Conservation (phyloP, 2,329 filamentous ascomycete species). For the Drechmeria coniospora region DNA sequence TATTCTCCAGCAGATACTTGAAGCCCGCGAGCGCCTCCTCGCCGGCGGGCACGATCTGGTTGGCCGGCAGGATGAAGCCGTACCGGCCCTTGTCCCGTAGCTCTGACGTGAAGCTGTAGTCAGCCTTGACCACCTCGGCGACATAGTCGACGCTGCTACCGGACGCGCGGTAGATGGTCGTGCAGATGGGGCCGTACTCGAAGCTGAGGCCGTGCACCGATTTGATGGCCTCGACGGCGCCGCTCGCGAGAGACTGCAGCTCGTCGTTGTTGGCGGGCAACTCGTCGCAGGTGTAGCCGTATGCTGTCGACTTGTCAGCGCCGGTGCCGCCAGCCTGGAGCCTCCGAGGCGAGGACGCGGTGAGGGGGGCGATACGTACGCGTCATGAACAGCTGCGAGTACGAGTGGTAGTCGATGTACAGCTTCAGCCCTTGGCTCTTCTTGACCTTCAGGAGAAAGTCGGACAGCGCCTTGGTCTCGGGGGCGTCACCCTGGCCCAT, state of each 20-base stretch:
- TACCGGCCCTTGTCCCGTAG: constrained; percentile 19
- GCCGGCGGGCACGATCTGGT: constrained; percentile 26
- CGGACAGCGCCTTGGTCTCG: constrained; percentile 33
- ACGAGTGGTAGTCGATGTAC: constrained; percentile 52
- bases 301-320: constrained; percentile 18
- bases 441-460: constrained; percentile 17
- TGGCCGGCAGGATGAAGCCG: constrained; percentile 27
- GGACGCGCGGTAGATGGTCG: constrained; percentile 43
- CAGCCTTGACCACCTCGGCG: constrained; percentile 24
- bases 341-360: neutral
- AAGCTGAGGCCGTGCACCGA: constrained; percentile 23
- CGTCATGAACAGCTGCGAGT: constrained; percentile 44
- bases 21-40: constrained; percentile 33
- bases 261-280: constrained; percentile 28
- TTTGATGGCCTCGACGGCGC: constrained; percentile 34
- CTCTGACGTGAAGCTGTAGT: constrained; percentile 25
- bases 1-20: constrained; percentile 38
- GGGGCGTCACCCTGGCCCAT: constrained; percentile 26
- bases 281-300: constrained; percentile 42
- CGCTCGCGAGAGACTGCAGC: constrained; percentile 31
- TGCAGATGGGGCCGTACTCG: constrained; percentile 37
- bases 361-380: constrained; percentile 35
- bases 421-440: constrained; percentile 35
- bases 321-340: neutral
- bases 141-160: constrained; percentile 31